These are phyloP conservation scores for Reticulascus tulasneorum DNA, from an alignment of 2,329 filamentous ascomycete species.

Conservation along the genomic window DNA sequence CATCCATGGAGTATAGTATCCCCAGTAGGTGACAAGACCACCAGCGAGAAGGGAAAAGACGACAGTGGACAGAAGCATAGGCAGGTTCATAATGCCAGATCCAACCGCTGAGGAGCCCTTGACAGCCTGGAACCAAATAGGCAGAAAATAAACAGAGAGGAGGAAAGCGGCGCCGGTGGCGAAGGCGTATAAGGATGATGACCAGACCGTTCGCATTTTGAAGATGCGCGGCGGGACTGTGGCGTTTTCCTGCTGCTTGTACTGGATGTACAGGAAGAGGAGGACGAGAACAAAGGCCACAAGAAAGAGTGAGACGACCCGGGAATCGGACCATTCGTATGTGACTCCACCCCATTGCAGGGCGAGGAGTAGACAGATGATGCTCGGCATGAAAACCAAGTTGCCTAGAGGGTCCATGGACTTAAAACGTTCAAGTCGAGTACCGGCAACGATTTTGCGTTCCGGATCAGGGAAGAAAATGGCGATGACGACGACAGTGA, in stretches of 20 bases:
- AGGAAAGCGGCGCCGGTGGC: constrained; percentile 30
- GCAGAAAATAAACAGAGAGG: constrained; percentile 32
- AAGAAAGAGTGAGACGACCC: constrained; percentile 48
- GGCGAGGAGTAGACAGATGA: constrained; percentile 45
- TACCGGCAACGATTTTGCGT: neutral
- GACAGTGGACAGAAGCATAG: constrained; percentile 33
- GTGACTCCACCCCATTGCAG: constrained; percentile 46
- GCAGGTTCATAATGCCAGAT: constrained; percentile 37
- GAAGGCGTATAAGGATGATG: constrained; percentile 28
- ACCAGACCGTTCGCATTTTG: constrained; percentile 33
- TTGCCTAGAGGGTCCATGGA: constrained; percentile 22
- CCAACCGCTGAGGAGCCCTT: constrained; percentile 32
- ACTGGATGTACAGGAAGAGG: constrained; percentile 33
- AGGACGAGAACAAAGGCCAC: constrained; percentile 36
- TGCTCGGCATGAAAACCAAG: constrained; percentile 26
- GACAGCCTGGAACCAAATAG: constrained; percentile 44
- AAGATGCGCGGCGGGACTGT: constrained; percentile 40
- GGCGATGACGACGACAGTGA: constrained; percentile 27
- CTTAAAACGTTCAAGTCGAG: constrained; percentile 6
- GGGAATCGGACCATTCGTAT: constrained; percentile 45
- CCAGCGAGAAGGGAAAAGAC: constrained; percentile 29
- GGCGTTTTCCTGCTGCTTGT: constrained; percentile 33
- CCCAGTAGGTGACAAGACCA: constrained; percentile 29
- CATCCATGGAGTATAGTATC: constrained; percentile 43
- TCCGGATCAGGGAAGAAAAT: constrained; percentile 19